Percentiles rank a stretch among this genome's conserved stretches.
Conservation (phyloP, 495 filamentous ascomycete species). For the Aspergillus bertholletiae region DNA sequence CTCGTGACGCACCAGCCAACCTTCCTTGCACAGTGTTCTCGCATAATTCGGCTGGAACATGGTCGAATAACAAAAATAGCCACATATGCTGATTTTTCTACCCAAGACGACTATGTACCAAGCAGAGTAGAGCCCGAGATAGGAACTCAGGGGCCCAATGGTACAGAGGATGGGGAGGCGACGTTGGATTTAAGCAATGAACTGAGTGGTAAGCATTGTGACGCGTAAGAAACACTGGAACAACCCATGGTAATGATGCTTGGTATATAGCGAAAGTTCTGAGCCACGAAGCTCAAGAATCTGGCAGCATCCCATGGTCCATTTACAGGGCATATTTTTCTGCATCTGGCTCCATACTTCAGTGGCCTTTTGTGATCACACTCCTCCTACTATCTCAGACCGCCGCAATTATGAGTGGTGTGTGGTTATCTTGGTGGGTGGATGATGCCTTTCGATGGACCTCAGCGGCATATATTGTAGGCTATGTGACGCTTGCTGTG, state of each 20-base stretch:
- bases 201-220: neutral
- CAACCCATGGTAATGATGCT: neutral
- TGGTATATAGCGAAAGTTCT: neutral
- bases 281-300: neutral
- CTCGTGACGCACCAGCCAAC: constrained; percentile 94
- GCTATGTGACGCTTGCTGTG: constrained; percentile 75
- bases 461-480: constrained; percentile 48
- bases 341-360: neutral
- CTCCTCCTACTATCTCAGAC: neutral
- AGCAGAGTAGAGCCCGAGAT: constrained; percentile 24
- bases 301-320: neutral
- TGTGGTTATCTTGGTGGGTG: neutral
- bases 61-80: constrained; percentile 80
- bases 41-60: constrained; percentile 87
- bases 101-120: constrained; percentile 66
- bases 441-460: neutral
- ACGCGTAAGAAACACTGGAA: neutral
- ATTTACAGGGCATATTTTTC: neutral
- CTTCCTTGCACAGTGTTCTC: constrained; percentile 84
- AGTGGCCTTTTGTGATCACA: neutral
- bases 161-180: neutral
- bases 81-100: constrained; percentile 84
- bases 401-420: neutral
- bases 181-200: neutral
- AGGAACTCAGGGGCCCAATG: neutral